phyloP scores from a whole-genome alignment of 176 grass and related monocot species.

The Puya raimondii region DNA sequence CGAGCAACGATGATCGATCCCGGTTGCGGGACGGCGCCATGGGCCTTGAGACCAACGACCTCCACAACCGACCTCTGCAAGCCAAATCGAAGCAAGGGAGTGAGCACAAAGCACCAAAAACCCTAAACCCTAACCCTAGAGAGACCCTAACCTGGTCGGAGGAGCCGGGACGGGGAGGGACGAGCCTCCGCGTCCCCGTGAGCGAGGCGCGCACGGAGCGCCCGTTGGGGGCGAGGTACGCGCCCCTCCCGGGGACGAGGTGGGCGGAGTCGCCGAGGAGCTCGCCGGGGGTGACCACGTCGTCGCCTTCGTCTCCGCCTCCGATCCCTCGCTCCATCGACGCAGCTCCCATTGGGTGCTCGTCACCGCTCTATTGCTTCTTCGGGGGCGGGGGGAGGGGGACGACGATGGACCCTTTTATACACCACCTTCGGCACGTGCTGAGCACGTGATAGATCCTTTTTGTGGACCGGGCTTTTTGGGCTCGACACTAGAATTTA shows the following conservation, averaged over 20 bases:
- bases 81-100: constrained; percentile 4
- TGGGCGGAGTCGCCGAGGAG: constrained; percentile 37
- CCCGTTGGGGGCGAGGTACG: constrained; percentile 57
- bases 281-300: constrained; percentile 65
- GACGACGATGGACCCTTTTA: neutral
- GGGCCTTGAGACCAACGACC: constrained; percentile 75
- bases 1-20: constrained; percentile 68
- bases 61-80: constrained; percentile 72
- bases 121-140: constrained; percentile 9
- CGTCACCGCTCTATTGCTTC: neutral
- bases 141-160: constrained; percentile 35
- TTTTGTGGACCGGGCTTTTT: neutral
- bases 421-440: neutral
- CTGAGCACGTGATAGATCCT: neutral
- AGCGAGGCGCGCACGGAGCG: constrained; percentile 57
- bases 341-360: constrained; percentile 35
- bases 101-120: constrained; percentile 4
- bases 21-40: constrained; percentile 68
- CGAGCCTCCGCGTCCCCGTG: constrained; percentile 49
- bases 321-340: constrained; percentile 36
- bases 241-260: constrained; percentile 51
- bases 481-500: neutral
- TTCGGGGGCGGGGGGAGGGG: neutral
- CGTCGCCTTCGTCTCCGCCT: constrained; percentile 24
- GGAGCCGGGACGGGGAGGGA: constrained; percentile 42